Conservation (phyloP, 1,284 basidiomycete genomes). For the Heterobasidion parviporum region DNA sequence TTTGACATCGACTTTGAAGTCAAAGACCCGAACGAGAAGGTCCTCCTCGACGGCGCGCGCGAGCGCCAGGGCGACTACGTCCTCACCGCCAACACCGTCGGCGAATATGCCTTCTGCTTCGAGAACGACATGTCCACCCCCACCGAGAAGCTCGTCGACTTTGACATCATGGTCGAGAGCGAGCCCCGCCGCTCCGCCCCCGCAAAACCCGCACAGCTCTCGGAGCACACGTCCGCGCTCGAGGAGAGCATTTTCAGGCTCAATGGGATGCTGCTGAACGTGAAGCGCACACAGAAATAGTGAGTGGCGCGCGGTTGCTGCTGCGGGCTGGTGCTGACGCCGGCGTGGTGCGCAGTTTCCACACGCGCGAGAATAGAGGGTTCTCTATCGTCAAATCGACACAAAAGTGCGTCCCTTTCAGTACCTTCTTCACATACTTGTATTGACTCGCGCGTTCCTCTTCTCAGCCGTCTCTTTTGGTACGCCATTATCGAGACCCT, state of each 20-base stretch:
- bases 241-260: conserved; percentile 93
- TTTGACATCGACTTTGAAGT: conserved; percentile 97
- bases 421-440: conserved; percentile 17
- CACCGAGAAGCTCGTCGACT: conserved; percentile 88
- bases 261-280: conserved; percentile 75
- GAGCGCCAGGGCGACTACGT: conserved; percentile 97
- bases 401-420: conserved; percentile 42
- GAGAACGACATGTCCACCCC: conserved; percentile 93
- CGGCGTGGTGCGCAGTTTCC: conserved; percentile 42
- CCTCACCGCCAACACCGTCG: conserved; percentile 87
- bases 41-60: conserved; percentile 78
- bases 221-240: conserved; percentile 84
- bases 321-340: conserved; percentile 3
- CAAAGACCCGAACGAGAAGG: conserved; percentile 81
- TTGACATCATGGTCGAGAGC: conserved; percentile 96
- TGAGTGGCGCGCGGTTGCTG: conserved; percentile 59
- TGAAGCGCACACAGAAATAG: conserved; percentile 91
- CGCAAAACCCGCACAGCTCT: conserved; percentile 75
- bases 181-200: conserved; percentile 82
- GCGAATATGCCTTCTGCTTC: conserved; percentile 98
- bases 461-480: conserved; percentile 77
- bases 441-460: conserved; percentile 17
- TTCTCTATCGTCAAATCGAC: conserved; percentile 76
- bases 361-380: conserved; percentile 75
- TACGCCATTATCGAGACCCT: conserved; percentile 76